A percentile compares a stretch with the other conserved stretches of the same genome.
phyloP scores from a whole-genome alignment of 2,329 filamentous ascomycete species.

The Neocatenulostroma microsporum region DNA sequence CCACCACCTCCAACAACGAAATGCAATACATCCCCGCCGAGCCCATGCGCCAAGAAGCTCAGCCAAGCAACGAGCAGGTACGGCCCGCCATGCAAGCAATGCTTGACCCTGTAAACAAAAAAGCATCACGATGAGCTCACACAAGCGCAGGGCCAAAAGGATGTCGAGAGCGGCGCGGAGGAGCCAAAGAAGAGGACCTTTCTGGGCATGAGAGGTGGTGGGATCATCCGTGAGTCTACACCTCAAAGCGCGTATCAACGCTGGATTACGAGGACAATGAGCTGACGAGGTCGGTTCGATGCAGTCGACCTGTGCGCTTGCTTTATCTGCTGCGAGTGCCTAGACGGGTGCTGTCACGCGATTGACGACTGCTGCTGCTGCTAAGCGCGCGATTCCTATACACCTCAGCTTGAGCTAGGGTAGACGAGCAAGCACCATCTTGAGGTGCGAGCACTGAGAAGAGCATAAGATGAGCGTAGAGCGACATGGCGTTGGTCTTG shows the following conservation, averaged over 20 bases:
- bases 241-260: not conserved
- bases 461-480: no score
- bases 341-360: constrained; percentile 17
- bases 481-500: no score
- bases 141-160: constrained; percentile 5
- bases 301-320: constrained; percentile 24
- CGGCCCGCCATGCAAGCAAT: not conserved
- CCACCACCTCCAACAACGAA: constrained; percentile 15
- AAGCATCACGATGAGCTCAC: constrained; percentile 1
- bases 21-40: constrained; percentile 19
- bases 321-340: constrained; percentile 26
- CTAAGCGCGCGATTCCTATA: no score
- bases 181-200: constrained; percentile 18
- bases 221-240: constrained; percentile 18
- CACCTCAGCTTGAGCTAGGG: no score
- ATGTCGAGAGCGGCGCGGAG: constrained; percentile 9
- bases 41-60: constrained; percentile 10
- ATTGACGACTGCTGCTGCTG: constrained; percentile 26
- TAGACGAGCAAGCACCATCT: no score
- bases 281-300: constrained; percentile 5
- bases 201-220: constrained; percentile 23
- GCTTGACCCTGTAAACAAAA: not conserved
- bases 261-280: not conserved
- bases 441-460: no score
- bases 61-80: constrained; percentile 1